Evolutionary conservation across 768 basidiomycete species (phyloP).

Genomic region (Naganishia kalamii): DNA sequence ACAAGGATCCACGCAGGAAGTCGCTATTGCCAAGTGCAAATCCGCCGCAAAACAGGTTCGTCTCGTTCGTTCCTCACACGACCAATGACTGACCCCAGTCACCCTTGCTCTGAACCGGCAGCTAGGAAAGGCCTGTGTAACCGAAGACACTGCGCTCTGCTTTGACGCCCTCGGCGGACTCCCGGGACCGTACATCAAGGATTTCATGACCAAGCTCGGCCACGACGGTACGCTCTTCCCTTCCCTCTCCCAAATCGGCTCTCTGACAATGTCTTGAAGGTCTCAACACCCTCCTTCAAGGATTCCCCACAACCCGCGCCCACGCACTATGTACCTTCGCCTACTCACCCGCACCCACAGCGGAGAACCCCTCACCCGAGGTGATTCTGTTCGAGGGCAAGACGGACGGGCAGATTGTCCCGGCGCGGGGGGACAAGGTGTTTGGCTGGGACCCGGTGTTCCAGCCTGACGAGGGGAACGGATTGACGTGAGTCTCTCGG

Average conservation of each 20-base stretch:
- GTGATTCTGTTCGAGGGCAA: slow-evolving; percentile 79
- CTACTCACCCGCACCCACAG: slow-evolving; percentile 53
- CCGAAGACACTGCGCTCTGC: slow-evolving; percentile 84
- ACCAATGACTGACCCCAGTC: background rate
- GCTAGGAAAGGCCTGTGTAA: slow-evolving; percentile 43
- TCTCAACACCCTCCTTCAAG: slow-evolving; percentile 72
- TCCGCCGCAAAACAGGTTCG: slow-evolving; percentile 73
- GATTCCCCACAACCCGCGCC: slow-evolving; percentile 70
- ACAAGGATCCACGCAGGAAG: slow-evolving; percentile 85
- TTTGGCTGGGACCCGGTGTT: slow-evolving; percentile 94
- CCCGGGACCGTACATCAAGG: slow-evolving; percentile 95
- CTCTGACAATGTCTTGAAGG: slow-evolving; percentile 49
- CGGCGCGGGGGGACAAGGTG: slow-evolving; percentile 64
- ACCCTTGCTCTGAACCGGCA: no score
- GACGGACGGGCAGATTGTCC: slow-evolving; percentile 84
- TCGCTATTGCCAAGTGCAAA: slow-evolving; percentile 78
- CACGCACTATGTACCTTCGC: slow-evolving; percentile 95
- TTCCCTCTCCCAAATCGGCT: no score
- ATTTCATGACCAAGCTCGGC: slow-evolving; percentile 75
- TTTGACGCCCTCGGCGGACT: slow-evolving; percentile 83
- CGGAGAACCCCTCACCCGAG: slow-evolving; percentile 66
- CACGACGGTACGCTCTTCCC: slow-evolving; percentile 67
- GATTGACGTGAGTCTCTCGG: slow-evolving; percentile 60
- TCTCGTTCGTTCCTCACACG: slow-evolving; percentile 1
- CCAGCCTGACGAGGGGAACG: slow-evolving; percentile 62